These are phyloP conservation scores for Chytriomyces sp. DNA, from an alignment of 192 early-diverging fungal genomes.

Conservation along the genomic window DNA sequence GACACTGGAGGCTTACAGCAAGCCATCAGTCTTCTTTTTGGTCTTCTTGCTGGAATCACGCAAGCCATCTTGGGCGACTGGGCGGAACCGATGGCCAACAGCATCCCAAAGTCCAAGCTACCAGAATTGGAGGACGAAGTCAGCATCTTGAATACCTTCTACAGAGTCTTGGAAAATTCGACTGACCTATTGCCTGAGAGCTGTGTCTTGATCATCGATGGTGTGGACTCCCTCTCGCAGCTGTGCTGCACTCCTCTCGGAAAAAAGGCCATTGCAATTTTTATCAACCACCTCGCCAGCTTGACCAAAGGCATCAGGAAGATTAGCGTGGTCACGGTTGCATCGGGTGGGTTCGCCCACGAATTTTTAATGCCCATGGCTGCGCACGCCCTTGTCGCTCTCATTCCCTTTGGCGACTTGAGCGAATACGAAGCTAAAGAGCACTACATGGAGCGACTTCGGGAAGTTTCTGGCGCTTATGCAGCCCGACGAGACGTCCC, in stretches of 20 bases:
- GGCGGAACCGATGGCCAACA: not conserved
- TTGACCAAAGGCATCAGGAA: not conserved
- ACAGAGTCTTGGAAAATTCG: constrained; percentile 3
- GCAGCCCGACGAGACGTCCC: not conserved
- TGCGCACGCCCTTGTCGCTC: not conserved
- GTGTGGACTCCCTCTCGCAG: not conserved
- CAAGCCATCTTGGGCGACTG: constrained; percentile 4
- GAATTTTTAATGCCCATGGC: constrained; percentile 16
- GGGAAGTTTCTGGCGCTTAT: constrained; percentile 1
- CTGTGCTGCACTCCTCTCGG: not conserved
- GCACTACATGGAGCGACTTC: constrained; percentile 10
- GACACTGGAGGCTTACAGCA: not conserved
- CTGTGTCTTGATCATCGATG: constrained; percentile 1
- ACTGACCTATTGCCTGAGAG: not conserved
- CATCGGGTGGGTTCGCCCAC: not conserved
- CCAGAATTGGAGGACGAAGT: constrained; percentile 20
- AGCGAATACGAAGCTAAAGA: constrained; percentile 7
- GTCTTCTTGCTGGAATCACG: constrained; percentile 1
- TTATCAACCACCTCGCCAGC: constrained; percentile 9
- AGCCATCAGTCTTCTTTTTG: not conserved
- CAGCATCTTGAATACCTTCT: constrained; percentile 7
- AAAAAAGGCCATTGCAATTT: constrained; percentile 6
- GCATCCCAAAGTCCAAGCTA: constrained; percentile 8
- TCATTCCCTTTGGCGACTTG: constrained; percentile 12
- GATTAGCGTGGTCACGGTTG: constrained; percentile 3